Evolutionary conservation across 179 eudicot species (phyloP), one percentile per base, ranked within the genome.

Genomic region (Monotropa hypopitys): DNA sequence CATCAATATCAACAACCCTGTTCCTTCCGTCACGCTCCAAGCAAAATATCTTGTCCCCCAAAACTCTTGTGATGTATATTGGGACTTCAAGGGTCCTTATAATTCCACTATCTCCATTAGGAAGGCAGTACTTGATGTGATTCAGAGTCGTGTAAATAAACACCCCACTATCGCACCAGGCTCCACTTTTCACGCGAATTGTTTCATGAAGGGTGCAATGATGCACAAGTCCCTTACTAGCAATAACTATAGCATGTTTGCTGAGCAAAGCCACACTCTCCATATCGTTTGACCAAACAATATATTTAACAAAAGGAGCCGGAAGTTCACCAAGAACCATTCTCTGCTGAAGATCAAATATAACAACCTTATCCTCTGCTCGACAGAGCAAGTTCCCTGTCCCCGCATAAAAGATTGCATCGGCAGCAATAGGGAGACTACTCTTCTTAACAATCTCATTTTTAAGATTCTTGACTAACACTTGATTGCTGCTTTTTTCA

Each of bases 201-300:
- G 97, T 93, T 83, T 93, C 97, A 38, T 91, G 97, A 81, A 93
- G 96, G 67, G 97, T 93, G 89, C 97, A 93, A 16, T 92, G 90
- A 78, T 93, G 97, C 79, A 83, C 92, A 42, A 93, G 97, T 71
- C 76, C 89, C 76, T 91, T 93, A 80, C 79, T 91, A 80, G 97
- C 97, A 62, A 91, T 88, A 43, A 93, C 85, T 63, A 93, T 87
- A 10, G 94, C 88, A 83, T 93, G 98, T 76, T 93, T 93, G 85
- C 97, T 88, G 71, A 93, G 85, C 84, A 93, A 87, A 45, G 98
- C 98, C 80, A 93, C 90, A 81, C 82, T 89, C 78, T 91, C 97
- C 97, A 93, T 89, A 85, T 91, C 97, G 82, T 84, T 89, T 35
- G 98, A 93, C 98, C 98, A 93, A 49, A 87, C 90, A 75, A 92